Base-by-base conservation (phyloP, 192 early-diverging fungal genomes). In the Entomortierella parvispora region DNA sequence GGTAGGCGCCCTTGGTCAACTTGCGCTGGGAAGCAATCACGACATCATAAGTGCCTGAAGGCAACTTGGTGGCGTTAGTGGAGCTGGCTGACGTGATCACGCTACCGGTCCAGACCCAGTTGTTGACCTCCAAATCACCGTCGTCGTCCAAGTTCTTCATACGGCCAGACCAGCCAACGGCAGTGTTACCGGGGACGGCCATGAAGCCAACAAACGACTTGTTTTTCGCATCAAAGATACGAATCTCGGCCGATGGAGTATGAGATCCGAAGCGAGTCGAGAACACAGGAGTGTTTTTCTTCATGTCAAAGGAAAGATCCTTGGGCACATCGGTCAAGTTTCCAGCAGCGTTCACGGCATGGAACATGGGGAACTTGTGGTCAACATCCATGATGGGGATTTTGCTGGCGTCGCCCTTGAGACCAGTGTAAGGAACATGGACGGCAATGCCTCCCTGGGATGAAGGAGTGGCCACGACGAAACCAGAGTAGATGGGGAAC, bases 371-470 rank as follows among this genome's bases (percentile, higher is more conserved):
- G 32, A 63, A 68, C 1, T 25, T 37, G 18, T 26, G 12, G 28
- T 76, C 61, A 1, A 43, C 62, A 23, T 81, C 66, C 52, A 81
- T 68, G 50, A 81, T 74, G 1, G 69, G 69, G 6, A 81, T 60
- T 33, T 67, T 31, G 53, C 50, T 40, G 14, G 76, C 25, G 17
- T 58, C 44, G 15, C 70, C 66, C 53, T 71, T 75, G 51, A 81
- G 33, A 32, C 80, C 80, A 8, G 67, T 62, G 56, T 81, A 81
- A 14, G 80, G 70, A 4, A 81, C 57, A 28, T 62, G 58, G 40
- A 77, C 47, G 1, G 74, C 23, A 25, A 68, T 23, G 46, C 31
- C 14, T 23, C 40, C 65, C 45, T 65, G 49, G 29, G 46, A 37
- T 1, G 51, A 46, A 25, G 74, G 74, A 15, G 65, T 77, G 33